Percentiles rank a stretch among this genome's conserved stretches.
Conservation (phyloP, 1,284 basidiomycete species). For the Cerioporus squamosus region DNA sequence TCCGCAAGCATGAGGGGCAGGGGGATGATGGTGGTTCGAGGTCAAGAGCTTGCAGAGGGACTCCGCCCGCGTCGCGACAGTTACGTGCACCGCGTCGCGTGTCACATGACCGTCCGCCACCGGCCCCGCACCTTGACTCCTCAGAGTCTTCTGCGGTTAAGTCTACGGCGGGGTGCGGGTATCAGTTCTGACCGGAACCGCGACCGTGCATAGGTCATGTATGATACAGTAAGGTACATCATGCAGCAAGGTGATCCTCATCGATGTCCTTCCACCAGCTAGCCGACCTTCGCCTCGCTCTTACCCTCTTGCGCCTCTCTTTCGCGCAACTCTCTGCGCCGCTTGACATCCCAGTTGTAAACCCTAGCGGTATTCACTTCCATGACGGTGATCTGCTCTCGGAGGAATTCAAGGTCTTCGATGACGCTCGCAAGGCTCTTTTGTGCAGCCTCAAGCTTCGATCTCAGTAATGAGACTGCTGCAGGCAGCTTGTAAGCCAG, state of each 20-base stretch:
- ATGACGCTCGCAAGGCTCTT: constrained; percentile 70
- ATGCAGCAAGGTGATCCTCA: too few relatives aligned
- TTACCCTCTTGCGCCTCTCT: constrained; percentile 38
- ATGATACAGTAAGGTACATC: neutral
- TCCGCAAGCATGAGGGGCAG: constrained; percentile 10
- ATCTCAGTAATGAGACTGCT: constrained; percentile 77
- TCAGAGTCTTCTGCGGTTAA: too few relatives aligned
- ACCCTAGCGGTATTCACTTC: constrained; percentile 97
- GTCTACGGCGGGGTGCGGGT: too few relatives aligned
- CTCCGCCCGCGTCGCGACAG: constrained; percentile 1
- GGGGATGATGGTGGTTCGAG: constrained; percentile 8
- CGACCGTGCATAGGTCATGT: too few relatives aligned
- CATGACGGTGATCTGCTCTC: constrained; percentile 97
- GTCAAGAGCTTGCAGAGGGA: neutral
- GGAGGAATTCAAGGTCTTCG: constrained; percentile 92
- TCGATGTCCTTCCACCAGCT: neutral
- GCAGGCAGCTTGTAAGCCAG: constrained; percentile 89
- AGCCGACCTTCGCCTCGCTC: constrained; percentile 12
- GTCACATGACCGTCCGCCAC: constrained; percentile 14
- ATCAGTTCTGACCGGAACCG: too few relatives aligned
- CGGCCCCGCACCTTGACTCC: neutral
- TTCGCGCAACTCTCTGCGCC: constrained; percentile 67
- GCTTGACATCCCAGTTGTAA: constrained; percentile 96
- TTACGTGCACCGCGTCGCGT: constrained; percentile 10
- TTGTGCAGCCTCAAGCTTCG: constrained; percentile 83